These are phyloP conservation scores for Ceriops decandra DNA, from an alignment of 345 rosid genomes.

Conservation along the genomic window DNA sequence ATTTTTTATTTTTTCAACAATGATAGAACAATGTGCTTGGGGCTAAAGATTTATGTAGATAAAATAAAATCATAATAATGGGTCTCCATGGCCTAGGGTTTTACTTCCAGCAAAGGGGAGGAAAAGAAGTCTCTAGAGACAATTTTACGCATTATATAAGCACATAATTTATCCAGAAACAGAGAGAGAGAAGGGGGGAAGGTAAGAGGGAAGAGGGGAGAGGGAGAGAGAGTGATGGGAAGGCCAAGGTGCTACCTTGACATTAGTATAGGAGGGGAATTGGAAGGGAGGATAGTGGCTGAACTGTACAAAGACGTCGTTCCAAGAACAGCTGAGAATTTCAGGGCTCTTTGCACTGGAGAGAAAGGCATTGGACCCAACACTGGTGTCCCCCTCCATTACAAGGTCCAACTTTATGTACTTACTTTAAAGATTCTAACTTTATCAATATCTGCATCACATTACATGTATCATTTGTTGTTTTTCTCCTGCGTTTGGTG, in stretches of 20 bases:
- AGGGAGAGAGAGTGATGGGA: slow-evolving; percentile 39
- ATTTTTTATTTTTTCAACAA: no score
- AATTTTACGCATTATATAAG: not conserved
- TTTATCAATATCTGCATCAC: not conserved
- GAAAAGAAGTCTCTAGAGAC: no score
- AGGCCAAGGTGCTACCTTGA: slow-evolving; percentile 75
- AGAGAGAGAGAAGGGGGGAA: not conserved
- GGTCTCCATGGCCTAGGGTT: no score
- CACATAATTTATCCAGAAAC: not conserved
- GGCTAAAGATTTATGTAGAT: no score
- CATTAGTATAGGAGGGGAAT: slow-evolving; percentile 83
- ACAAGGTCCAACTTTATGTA: slow-evolving; percentile 48
- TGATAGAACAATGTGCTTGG: no score
- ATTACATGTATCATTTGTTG: not conserved
- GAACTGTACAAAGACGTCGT: slow-evolving; percentile 83
- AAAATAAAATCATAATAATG: no score
- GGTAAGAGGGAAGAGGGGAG: not conserved
- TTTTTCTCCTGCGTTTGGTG: not conserved
- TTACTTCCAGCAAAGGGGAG: no score
- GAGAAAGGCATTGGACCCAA: slow-evolving; percentile 84
- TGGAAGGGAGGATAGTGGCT: slow-evolving; percentile 82
- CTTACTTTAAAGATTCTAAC: not conserved
- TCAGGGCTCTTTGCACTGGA: slow-evolving; percentile 90
- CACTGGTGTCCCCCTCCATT: slow-evolving; percentile 76
- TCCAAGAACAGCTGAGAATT: slow-evolving; percentile 87